Base-by-base conservation (phyloP, 805 yeast species). In the Candida dajiaensis region DNA sequence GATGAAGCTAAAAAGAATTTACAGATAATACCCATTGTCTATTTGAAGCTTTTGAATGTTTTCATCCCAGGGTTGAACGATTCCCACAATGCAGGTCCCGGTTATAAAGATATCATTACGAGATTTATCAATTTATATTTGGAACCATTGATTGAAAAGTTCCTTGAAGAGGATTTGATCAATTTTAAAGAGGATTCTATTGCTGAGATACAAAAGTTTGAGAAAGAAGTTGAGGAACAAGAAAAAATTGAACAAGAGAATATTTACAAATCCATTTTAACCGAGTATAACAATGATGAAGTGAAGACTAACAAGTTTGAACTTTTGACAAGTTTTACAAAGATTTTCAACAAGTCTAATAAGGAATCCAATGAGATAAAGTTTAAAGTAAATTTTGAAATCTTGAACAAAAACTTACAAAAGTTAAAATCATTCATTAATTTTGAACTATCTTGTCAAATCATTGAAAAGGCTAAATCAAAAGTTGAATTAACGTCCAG, bases 361-460 rank as follows among this genome's bases (percentile, higher is more conserved):
- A 59, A 57, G 40, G 59, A 50, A 35, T 57, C 57, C 12, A 68
- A 72, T 46, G 62, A 64, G 50, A 45, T 66, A 2, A 89, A 85
- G 54, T 72, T 87, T 50, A 90, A 89, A 43, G 95, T 95, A 1
- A 82, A 83, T 53, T 76, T 89, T 23, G 88, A 86, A 50, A 80
- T 90, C 26, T 72, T 92, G 57, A 80, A 81, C 23, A 82, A 79
- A 35, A 87, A 87, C 52, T 74, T 94, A 50, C 83, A 81, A 52
- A 82, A 85, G 16, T 78, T 94, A 56, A 85, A 84, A 56, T 74
- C 83, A 5, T 78, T 87, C 26, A 82, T 92, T 49, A 85, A 89
- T 56, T 77, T 92, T 42, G 96, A 90, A 59, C 70, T 92, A 41
- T 84, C 92, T 1, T 76, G 87, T 49, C 76, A 78, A 42, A 72